Evolutionary conservation across 83 land plant genomes (phyloP).

Genomic region (Diphasiastrum complanatum): DNA sequence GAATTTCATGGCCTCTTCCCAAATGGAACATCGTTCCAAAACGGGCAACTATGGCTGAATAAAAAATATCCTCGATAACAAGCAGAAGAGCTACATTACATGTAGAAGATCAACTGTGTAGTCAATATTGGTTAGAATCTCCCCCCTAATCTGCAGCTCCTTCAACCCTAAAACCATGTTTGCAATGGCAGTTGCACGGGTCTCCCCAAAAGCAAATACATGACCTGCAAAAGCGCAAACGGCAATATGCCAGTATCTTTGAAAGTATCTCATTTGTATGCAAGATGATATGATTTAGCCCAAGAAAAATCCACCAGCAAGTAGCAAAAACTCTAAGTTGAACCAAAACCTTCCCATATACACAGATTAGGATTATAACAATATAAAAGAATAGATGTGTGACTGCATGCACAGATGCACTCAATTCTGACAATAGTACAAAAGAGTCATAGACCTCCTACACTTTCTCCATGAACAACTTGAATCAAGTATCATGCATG

Average conservation of each 20-base stretch:
- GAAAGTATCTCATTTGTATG: neutral
- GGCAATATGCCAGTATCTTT: neutral
- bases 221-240: conserved; percentile 51
- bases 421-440: too few relatives aligned
- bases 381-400: too few relatives aligned
- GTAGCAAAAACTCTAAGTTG: neutral
- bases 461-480: conserved; percentile 2
- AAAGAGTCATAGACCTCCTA: neutral
- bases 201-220: conserved; percentile 98
- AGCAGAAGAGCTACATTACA: conserved; percentile 39
- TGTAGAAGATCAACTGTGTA: conserved; percentile 92
- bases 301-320: neutral
- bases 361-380: too few relatives aligned
- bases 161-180: conserved; percentile 98
- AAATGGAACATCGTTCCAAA: too few relatives aligned
- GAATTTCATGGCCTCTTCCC: too few relatives aligned
- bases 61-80: neutral
- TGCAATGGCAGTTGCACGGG: conserved; percentile 82
- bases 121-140: conserved; percentile 94
- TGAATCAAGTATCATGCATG: conserved; percentile 1
- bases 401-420: too few relatives aligned
- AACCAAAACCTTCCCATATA: neutral
- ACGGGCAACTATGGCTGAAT: neutral
- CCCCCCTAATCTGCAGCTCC: conserved; percentile 96
- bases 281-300: neutral